phyloP scores from a whole-genome alignment of 192 early-diverging fungal genomes.

The Tieghemiomyces parasiticus region DNA sequence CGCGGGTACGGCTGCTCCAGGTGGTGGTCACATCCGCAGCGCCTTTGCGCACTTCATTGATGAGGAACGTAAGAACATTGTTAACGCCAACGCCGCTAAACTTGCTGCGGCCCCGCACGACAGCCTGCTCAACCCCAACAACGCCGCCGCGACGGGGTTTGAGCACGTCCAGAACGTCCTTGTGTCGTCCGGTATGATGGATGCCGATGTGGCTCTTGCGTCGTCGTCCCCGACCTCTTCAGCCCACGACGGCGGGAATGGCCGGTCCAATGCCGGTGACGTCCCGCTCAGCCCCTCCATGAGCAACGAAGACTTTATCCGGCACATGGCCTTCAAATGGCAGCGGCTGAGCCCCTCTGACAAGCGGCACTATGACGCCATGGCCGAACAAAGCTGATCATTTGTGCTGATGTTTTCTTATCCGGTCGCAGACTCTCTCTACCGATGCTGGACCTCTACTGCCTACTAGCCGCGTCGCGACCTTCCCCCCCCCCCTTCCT shows the following conservation, averaged over 20 bases:
- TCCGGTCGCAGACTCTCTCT: too few relatives aligned
- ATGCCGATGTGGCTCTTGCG: not conserved
- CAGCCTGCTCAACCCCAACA: not conserved
- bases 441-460: too few relatives aligned
- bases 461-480: too few relatives aligned
- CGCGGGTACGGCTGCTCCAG: too few relatives aligned
- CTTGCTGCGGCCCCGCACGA: too few relatives aligned
- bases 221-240: not conserved
- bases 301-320: not conserved
- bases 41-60: not conserved
- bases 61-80: not conserved
- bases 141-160: not conserved
- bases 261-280: not conserved
- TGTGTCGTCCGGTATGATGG: not conserved
- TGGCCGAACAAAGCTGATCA: not conserved
- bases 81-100: not conserved
- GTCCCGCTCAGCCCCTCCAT: not conserved
- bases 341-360: not conserved
- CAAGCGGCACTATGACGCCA: not conserved
- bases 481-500: too few relatives aligned
- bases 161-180: not conserved
- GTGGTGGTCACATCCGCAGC: not conserved
- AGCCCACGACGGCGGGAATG: not conserved
- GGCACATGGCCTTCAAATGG: not conserved
- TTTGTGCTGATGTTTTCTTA: too few relatives aligned